Percentiles rank a stretch among this genome's conserved stretches.
Conservation (phyloP, 2,329 filamentous ascomycete species). For the Monosporascus sp. region DNA sequence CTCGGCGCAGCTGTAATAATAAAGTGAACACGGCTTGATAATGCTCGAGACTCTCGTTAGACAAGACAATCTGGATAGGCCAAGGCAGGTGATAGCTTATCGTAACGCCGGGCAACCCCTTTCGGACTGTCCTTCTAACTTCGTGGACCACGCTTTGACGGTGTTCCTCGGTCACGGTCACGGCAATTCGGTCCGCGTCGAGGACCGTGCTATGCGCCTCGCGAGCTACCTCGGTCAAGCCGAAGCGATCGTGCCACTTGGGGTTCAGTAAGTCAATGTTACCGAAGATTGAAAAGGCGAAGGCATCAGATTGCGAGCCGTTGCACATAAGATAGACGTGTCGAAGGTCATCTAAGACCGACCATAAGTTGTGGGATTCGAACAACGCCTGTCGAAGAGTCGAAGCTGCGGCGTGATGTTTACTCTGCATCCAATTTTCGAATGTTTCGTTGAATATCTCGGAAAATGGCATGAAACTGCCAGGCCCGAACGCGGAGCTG, state of each 20-base stretch:
- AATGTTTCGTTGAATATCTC: slow-evolving; percentile 70
- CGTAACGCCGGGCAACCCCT: slow-evolving; percentile 56
- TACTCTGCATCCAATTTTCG: slow-evolving; percentile 68
- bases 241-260: slow-evolving; percentile 76
- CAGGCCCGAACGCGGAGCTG: slow-evolving; percentile 43
- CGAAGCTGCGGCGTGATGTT: slow-evolving; percentile 64
- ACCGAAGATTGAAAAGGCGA: slow-evolving; percentile 67
- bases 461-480: slow-evolving; percentile 60
- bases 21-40: slow-evolving; percentile 74
- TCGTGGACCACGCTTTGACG: slow-evolving; percentile 38
- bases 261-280: slow-evolving; percentile 59
- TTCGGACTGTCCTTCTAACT: slow-evolving; percentile 53
- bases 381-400: slow-evolving; percentile 64
- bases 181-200: slow-evolving; percentile 57
- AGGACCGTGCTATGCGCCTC: slow-evolving; percentile 59
- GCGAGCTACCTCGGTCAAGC: slow-evolving; percentile 72
- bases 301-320: slow-evolving; percentile 59
- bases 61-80: slow-evolving; percentile 68
- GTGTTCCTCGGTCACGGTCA: slow-evolving; percentile 42
- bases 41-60: slow-evolving; percentile 53
- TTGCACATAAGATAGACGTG: slow-evolving; percentile 73
- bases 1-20: slow-evolving; percentile 71
- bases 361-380: slow-evolving; percentile 60
- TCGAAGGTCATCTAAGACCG: slow-evolving; percentile 61
- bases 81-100: slow-evolving; percentile 64